Base-by-base conservation (phyloP, 2,329 filamentous ascomycete genomes). In the Botryosphaeria agaves region DNA sequence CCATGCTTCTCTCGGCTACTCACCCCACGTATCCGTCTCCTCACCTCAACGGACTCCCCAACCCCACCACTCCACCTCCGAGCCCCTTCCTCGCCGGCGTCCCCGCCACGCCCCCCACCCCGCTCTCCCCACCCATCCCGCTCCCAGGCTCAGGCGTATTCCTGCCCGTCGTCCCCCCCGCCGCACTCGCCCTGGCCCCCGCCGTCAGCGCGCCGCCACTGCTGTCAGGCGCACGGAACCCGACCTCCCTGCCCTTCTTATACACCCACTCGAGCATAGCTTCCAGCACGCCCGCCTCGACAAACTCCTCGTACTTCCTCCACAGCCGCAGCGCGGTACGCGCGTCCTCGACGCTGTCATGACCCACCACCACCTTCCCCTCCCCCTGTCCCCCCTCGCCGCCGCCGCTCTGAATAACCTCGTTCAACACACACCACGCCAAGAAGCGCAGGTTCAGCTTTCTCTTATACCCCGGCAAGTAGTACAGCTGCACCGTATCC, bases 401-500 rank as follows among this genome's bases (percentile, higher is more conserved):
- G n/a, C n/a, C n/a, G n/a, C n/a, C n/a, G n/a, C n/a, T n/a, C 54
- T 98, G 91, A 36, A 98, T 94, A 45, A 87, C 83, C 53, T 95
- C 83, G 44, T 84, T 84, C 25, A 98, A 72, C 6, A 98, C 66
- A 31, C 76, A 75, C 78, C 84, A 93, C 0, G 89, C 85, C 12
- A 98, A 59, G 50, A 94, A 95, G 17, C 87, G 80, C 14, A 98
- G 64, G 5, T 79, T 89, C 2, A 98, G 69, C 47, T 85, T 89
- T n/a, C 91, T 74, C 31, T 82, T 69, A 18, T 83, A 76, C 11
- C 71, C 66, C 33, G 77, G 73, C 34, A 92, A 73, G 54, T 80
- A 91, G 59, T 92, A 95, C 2, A 93, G 65, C 38, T 91, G 78
- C 41, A 85, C 84, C 0, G 91, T 98, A 54, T 98, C 89, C 32